A percentile compares a stretch with the other conserved stretches of the same genome.
phyloP scores from a whole-genome alignment of 2,329 filamentous ascomycete species.

The Fusarium tuaranense region DNA sequence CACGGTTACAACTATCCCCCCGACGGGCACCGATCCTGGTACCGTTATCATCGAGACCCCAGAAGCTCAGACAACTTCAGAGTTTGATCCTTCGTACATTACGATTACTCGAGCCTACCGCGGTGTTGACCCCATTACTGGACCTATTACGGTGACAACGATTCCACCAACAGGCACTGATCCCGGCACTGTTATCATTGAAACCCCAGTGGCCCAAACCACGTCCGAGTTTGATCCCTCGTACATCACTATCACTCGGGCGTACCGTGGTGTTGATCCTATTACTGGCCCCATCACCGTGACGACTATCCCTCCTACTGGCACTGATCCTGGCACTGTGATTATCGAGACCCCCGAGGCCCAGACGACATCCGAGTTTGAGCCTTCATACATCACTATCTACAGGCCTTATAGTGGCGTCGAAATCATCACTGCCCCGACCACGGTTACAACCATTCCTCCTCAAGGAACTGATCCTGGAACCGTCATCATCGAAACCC shows the following conservation, averaged over 20 bases:
- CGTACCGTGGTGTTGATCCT: background rate
- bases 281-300: background rate
- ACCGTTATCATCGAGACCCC: slow-evolving; percentile 15
- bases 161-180: background rate
- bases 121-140: background rate
- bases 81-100: background rate
- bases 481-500: slow-evolving; percentile 18
- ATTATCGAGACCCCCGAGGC: slow-evolving; percentile 7
- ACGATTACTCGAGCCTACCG: background rate
- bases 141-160: background rate
- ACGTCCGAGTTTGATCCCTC: background rate
- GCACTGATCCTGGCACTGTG: background rate
- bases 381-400: background rate
- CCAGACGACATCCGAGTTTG: background rate
- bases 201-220: background rate
- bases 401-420: background rate
- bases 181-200: background rate
- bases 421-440: background rate
- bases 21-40: background rate
- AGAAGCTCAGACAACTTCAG: background rate
- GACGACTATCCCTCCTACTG: background rate
- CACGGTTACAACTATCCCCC: slow-evolving; percentile 1
- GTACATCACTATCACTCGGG: background rate
- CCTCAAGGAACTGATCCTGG: slow-evolving; percentile 4
- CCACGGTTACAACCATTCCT: slow-evolving; percentile 1